Evolutionary conservation across 106 monocot genomes (phyloP).

Genomic region (Cymbidium sinense): DNA sequence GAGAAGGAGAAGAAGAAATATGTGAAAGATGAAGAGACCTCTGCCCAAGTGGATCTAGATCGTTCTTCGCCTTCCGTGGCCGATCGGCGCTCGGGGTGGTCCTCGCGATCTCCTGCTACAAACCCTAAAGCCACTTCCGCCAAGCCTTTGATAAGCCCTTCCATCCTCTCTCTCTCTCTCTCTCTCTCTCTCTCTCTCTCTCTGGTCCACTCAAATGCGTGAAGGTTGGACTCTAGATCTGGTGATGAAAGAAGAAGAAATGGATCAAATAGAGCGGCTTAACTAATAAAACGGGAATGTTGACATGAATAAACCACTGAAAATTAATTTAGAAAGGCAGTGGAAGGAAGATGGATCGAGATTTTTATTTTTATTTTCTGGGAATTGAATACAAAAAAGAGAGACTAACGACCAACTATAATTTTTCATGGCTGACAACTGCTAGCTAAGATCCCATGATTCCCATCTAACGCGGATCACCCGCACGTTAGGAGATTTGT

Average conservation of each 20-base stretch:
- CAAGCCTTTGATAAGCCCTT: conserved; percentile 63
- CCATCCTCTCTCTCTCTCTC: conserved; percentile 44
- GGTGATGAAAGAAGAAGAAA: not conserved
- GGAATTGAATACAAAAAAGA: no score
- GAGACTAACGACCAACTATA: no score
- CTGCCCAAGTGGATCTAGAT: conserved; percentile 78
- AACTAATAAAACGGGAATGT: no score
- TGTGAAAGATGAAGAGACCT: conserved; percentile 23
- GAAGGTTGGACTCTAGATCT: not conserved
- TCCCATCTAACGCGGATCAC: no score
- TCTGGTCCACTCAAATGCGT: not conserved
- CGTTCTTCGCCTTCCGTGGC: conserved; percentile 2
- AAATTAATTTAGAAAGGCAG: no score
- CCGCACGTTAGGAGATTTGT: no score
- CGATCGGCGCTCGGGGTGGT: conserved; percentile 1
- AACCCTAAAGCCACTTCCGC: conserved; percentile 52
- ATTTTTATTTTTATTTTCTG: no score
- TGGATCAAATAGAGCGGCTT: no score
- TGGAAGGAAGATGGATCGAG: no score
- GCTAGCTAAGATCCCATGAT: no score
- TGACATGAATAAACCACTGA: no score
- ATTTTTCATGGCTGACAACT: no score
- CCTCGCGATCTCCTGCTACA: conserved; percentile 26
- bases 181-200: not conserved
- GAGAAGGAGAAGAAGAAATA: not conserved